Base-by-base conservation (phyloP, 2,329 filamentous ascomycete genomes). In the Seiridium unicorne region DNA sequence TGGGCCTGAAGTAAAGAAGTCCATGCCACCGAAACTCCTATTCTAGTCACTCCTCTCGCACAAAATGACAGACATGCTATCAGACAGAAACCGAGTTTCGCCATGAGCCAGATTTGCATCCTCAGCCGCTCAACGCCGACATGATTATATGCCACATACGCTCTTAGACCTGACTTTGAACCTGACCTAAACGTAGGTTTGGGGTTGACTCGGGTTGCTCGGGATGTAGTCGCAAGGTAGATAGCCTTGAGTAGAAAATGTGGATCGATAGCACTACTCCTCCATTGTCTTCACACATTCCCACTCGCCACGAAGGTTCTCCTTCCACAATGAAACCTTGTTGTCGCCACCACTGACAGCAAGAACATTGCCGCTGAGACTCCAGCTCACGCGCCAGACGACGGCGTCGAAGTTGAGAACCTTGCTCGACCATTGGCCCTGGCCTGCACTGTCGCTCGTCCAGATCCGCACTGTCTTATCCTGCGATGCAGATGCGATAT, bases 391-490 rank as follows among this genome's bases (percentile, higher is more conserved):
- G 59, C 95, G 88, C 95, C 95, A 99, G 61, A 97, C 85, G 51
- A 93, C 89, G 4, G 90, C 88, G 63, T 97, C 94, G 68, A 99
- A 96, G 69, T 89, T 87, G 65, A 99, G 83, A 46, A 90, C 87
- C 76, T 96, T 95, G 76, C 86, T 89, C 61, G 89, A 87, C 95
- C 95, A 99, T 70, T 92, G 87, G 32, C 84, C 85, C 13, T 86
- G 79, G 71, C 82, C 85, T 61, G 84, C 80, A 34, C 84, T 78
- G 69, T 92, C 89, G 35, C 85, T 89, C 8, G 94, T 98, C 95
- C 95, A 99, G 78, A 99, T 97, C 67, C 93, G 88, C 63, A 98
- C 94, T 7, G 93, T 97, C 84, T 96, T 96, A 76, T 99, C 95
- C 79, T 98, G 93, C 58, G 90, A 93, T 9, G 94, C 95, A 54